Evolutionary conservation across 2,329 filamentous ascomycete genomes (phyloP), one percentile per base, ranked within the genome.

Genomic region (Stachybotrys elegans): DNA sequence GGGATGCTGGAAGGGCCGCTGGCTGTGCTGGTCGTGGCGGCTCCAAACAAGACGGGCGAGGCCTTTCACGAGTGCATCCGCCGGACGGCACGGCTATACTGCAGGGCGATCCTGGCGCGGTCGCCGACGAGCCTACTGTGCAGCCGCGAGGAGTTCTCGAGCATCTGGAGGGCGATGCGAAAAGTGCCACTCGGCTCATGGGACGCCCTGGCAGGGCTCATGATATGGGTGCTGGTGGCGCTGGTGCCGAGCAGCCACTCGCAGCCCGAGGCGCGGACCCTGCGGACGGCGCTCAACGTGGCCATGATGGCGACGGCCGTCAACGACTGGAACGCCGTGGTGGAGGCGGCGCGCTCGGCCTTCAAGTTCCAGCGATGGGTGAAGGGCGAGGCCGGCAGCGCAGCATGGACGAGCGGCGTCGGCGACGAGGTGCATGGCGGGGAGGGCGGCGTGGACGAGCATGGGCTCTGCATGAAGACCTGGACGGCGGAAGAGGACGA

Each of bases 161-260:
- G 55, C 35, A 63, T 78, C 5, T 79, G 74, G 74, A 60, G 59
- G 13, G 65, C 65, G 3, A 60, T 69, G 11, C 77, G 74, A 73
- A 61, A 66, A 16, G 67, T 73, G 5, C 66, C 70, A 2, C 58
- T 76, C 25, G 57, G 67, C 3, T 63, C 60, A 5, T 76, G 73
- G 73, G 69, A 70, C 46, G 55, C 61, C 3, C 60, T 72, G 20
- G 59, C 74, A 13, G 74, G 74, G 23, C 66, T 79, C 13, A 72
- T 73, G 43, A 58, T 67, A 40, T 78, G 73, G 74, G 57, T 73
- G 20, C 59, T 71, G 48, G 48, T 75, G 38, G 62, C 67, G 8
- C 56, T 75, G 9, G 59, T 66, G 14, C 63, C 70, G 8, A 59
- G 63, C 27, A 67, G 66, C 34, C 62, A 69, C 36, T 53, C 56